phyloP scores from a whole-genome alignment of 495 filamentous ascomycete species.

The Talaromyces wortmannii region DNA sequence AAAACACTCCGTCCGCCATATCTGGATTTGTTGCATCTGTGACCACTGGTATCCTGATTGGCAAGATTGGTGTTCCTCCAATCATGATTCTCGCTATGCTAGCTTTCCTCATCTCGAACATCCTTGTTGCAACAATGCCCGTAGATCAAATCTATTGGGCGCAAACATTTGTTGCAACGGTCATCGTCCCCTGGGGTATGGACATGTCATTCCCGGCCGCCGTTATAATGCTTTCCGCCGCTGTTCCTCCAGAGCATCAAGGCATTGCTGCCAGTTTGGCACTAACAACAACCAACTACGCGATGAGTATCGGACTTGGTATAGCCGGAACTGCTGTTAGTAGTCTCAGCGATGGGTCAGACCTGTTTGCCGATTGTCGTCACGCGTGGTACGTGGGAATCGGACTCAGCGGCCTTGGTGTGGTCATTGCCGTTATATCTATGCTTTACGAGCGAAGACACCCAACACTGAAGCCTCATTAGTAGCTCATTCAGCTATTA shows the following conservation, averaged over 20 bases:
- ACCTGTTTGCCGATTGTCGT: constrained; percentile 26
- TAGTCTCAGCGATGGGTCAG: not conserved
- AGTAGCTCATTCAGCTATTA: not conserved
- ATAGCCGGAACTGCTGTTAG: constrained; percentile 35
- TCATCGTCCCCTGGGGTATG: constrained; percentile 41
- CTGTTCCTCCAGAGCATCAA: constrained; percentile 30
- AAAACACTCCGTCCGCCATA: constrained; percentile 26
- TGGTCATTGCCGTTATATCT: not conserved
- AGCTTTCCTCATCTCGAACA: constrained; percentile 27
- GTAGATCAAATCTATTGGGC: constrained; percentile 23
- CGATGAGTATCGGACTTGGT: constrained; percentile 37
- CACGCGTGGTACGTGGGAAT: constrained; percentile 25
- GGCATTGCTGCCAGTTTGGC: constrained; percentile 36
- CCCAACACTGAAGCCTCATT: not conserved
- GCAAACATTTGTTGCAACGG: constrained; percentile 26
- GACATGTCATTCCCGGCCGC: constrained; percentile 43
- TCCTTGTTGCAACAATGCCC: constrained; percentile 19
- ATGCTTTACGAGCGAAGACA: not conserved
- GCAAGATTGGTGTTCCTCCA: constrained; percentile 18
- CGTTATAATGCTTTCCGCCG: constrained; percentile 32
- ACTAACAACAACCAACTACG: constrained; percentile 37
- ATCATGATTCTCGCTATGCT: constrained; percentile 38
- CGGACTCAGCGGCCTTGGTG: constrained; percentile 16
- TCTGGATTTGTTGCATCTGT: constrained; percentile 26
- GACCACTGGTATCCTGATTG: constrained; percentile 28